These are phyloP conservation scores for Phyllosticta citribraziliensis DNA, from an alignment of 2,329 filamentous ascomycete species.

Conservation along the genomic window DNA sequence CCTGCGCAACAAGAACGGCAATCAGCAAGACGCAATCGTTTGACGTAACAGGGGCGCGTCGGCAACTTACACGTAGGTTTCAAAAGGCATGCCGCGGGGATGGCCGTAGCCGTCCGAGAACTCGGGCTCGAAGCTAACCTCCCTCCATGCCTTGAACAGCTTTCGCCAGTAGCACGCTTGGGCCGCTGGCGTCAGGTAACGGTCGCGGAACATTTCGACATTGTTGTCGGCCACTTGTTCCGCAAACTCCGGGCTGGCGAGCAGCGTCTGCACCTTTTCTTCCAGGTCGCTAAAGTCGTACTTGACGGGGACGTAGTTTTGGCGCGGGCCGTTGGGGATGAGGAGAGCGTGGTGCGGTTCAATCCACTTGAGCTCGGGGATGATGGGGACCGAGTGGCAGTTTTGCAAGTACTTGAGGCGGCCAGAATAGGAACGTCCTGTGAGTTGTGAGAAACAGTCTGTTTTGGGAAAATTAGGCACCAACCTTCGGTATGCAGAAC, in stretches of 20 bases:
- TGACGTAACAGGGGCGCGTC: neutral
- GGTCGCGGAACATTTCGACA: constrained; percentile 39
- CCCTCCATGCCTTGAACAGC: constrained; percentile 30
- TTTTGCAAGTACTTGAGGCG: constrained; percentile 26
- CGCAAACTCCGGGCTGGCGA: constrained; percentile 35
- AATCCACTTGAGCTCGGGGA: constrained; percentile 40
- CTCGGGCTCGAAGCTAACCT: constrained; percentile 23
- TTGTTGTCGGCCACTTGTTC: constrained; percentile 42
- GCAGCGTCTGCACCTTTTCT: constrained; percentile 30
- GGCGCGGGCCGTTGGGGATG: constrained; percentile 33
- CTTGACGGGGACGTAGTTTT: constrained; percentile 42
- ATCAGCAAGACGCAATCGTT: neutral
- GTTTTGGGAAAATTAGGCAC: neutral
- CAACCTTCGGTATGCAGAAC: constrained; percentile 16
- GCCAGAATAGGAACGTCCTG: constrained; percentile 22
- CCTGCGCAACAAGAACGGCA: neutral
- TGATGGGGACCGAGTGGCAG: constrained; percentile 36
- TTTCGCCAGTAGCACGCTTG: constrained; percentile 48
- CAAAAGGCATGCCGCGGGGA: constrained; percentile 7
- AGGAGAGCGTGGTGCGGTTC: constrained; percentile 41
- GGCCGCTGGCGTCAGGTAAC: constrained; percentile 45
- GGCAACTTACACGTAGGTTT: constrained; percentile 7
- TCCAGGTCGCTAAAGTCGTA: constrained; percentile 34
- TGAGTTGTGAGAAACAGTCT: neutral
- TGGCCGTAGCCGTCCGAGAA: constrained; percentile 9